A percentile compares a stretch with the other conserved stretches of the same genome.
phyloP scores from a whole-genome alignment of 495 filamentous ascomycete genomes.

The Lasiosphaeris hirsuta region DNA sequence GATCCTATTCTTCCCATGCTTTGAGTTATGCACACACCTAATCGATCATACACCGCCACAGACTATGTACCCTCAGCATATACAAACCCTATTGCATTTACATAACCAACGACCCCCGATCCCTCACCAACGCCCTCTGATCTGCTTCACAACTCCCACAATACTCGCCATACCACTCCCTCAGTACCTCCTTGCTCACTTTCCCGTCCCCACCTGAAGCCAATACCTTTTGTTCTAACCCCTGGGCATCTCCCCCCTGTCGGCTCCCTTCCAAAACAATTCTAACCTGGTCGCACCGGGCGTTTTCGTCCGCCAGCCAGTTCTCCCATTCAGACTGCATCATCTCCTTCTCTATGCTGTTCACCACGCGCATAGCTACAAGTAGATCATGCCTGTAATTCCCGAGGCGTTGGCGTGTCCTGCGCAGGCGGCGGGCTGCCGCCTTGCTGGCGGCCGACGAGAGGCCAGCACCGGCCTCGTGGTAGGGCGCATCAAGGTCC shows the following conservation, averaged over 20 bases:
- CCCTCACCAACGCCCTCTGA: slow-evolving; percentile 35
- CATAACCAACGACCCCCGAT: slow-evolving; percentile 10
- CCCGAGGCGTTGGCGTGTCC: slow-evolving; percentile 76
- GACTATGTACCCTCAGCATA: background rate
- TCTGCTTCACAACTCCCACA: slow-evolving; percentile 71
- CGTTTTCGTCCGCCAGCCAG: slow-evolving; percentile 73
- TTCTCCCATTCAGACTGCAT: slow-evolving; percentile 84
- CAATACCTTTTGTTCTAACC: slow-evolving; percentile 16
- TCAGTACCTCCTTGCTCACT: slow-evolving; percentile 47
- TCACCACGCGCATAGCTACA: slow-evolving; percentile 85
- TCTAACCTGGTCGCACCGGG: slow-evolving; percentile 62
- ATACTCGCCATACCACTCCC: slow-evolving; percentile 66
- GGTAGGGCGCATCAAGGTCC: slow-evolving; percentile 49
- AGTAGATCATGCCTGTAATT: slow-evolving; percentile 87
- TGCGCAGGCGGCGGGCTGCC: slow-evolving; percentile 63
- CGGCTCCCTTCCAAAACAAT: slow-evolving; percentile 41
- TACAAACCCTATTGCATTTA: background rate
- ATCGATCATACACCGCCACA: too few species aligned
- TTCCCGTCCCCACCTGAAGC: slow-evolving; percentile 13
- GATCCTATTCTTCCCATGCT: too few species aligned
- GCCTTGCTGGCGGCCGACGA: slow-evolving; percentile 50
- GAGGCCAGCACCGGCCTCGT: slow-evolving; percentile 41
- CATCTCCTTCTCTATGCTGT: slow-evolving; percentile 82
- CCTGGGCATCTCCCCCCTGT: slow-evolving; percentile 23
- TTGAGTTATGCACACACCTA: too few species aligned